Conservation (phyloP, 73 alveolate species). For the Tetrahymena elliotti region DNA sequence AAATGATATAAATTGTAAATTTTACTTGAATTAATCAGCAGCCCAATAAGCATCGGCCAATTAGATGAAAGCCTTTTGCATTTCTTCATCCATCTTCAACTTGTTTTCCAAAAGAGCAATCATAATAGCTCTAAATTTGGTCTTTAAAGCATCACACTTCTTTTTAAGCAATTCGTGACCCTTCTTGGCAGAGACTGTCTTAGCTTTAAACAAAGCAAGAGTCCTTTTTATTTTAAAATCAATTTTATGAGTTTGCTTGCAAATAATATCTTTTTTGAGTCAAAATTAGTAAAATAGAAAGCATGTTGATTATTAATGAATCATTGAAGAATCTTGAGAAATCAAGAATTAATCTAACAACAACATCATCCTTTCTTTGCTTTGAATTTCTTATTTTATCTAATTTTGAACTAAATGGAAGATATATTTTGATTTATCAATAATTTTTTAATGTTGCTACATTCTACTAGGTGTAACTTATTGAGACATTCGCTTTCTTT, state of each 20-base stretch:
- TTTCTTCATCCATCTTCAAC: constrained; percentile 72
- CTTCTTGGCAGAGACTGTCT: constrained; percentile 84
- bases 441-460: not conserved
- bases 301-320: no score
- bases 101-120: constrained; percentile 55
- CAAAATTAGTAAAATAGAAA: not conserved
- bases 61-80: constrained; percentile 60
- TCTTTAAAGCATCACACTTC: constrained; percentile 91
- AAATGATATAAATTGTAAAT: not conserved
- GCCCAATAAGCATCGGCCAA: constrained; percentile 87
- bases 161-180: constrained; percentile 93
- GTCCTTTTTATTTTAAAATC: constrained; percentile 45
- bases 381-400: not conserved
- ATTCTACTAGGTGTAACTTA: not conserved
- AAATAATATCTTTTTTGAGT: not conserved
- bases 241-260: not conserved
- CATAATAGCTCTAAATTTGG: constrained; percentile 68
- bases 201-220: constrained; percentile 54
- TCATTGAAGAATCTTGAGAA: not conserved
- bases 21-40: constrained; percentile 81
- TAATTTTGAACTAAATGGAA: not conserved
- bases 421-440: not conserved
- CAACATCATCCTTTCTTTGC: not conserved
- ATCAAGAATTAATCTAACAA: no score
- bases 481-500: not conserved